Evolutionary conservation across 75 land plant species (phyloP).

Genomic region (Selaginella moellendorffii): DNA sequence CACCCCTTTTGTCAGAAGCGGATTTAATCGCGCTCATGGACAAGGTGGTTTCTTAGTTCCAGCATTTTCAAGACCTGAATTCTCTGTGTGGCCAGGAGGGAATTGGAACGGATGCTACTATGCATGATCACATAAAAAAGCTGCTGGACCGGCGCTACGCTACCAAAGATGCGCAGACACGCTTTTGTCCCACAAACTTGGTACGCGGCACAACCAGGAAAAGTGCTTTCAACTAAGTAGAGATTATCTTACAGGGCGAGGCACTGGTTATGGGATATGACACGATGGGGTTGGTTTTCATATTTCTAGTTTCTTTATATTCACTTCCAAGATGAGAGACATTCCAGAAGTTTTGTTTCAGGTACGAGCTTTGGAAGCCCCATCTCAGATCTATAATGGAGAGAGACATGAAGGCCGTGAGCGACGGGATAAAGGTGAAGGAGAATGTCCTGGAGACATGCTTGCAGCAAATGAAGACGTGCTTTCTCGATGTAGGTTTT

Average conservation of each 20-base stretch:
- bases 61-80: not conserved
- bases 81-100: conserved; percentile 41
- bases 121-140: conserved; percentile 99
- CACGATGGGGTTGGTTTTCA: conserved; percentile 65
- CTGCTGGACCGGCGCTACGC: conserved; percentile 87
- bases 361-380: conserved; percentile 96
- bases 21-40: conserved; percentile 91
- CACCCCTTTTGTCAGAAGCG: conserved; percentile 86
- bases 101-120: conserved; percentile 99
- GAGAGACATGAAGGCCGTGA: conserved; percentile 86
- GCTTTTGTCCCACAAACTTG: conserved; percentile 82
- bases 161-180: conserved; percentile 74
- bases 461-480: conserved; percentile 79
- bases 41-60: conserved; percentile 34
- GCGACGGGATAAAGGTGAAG: conserved; percentile 76
- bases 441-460: conserved; percentile 50
- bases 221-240: too few relatives aligned
- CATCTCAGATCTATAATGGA: conserved; percentile 85
- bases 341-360: too few relatives aligned
- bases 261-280: conserved; percentile 97
- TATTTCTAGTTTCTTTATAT: too few relatives aligned
- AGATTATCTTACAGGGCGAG: conserved; percentile 85
- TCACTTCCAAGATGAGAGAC: too few relatives aligned
- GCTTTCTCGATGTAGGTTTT: conserved; percentile 61
- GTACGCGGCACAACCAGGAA: too few relatives aligned